phyloP scores from a whole-genome alignment of 805 yeast genomes.

The Blastobotrys mokoenaii region DNA sequence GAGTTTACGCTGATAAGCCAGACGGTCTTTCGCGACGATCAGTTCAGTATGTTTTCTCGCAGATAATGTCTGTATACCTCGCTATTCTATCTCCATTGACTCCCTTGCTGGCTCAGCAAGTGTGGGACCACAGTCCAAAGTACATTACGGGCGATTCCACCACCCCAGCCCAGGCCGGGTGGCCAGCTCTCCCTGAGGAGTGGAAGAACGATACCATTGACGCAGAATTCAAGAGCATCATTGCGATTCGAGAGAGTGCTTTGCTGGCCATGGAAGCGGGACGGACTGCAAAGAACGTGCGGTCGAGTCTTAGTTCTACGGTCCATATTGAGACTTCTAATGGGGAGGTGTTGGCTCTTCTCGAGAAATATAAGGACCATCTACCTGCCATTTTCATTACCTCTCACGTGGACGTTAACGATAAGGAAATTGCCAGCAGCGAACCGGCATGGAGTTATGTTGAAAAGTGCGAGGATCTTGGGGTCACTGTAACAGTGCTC shows the following conservation, averaged over 20 bases:
- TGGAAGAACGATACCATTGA: conserved; percentile 33
- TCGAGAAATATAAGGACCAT: conserved; percentile 32
- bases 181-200: conserved; percentile 31
- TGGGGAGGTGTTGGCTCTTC: conserved; percentile 8
- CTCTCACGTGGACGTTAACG: conserved; percentile 44
- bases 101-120: conserved; percentile 83
- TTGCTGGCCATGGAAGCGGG: conserved; percentile 49
- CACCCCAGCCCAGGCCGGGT: conserved; percentile 44
- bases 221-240: conserved; percentile 38
- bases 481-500: conserved; percentile 32
- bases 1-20: conserved; percentile 61
- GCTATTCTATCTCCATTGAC: conserved; percentile 69
- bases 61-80: conserved; percentile 51
- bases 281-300: conserved; percentile 37
- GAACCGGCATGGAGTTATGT: conserved; percentile 25
- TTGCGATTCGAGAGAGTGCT: conserved; percentile 41
- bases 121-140: conserved; percentile 55
- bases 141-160: conserved; percentile 19
- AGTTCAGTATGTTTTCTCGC: conserved; percentile 54
- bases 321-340: conserved; percentile 31
- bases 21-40: conserved; percentile 44
- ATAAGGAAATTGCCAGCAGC: conserved; percentile 9
- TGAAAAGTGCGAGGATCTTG: conserved; percentile 24
- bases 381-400: conserved; percentile 54
- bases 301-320: conserved; percentile 50